A percentile compares a stretch with the other conserved stretches of the same genome.
phyloP scores from a whole-genome alignment of 129 eudicot species.

The Chrysanthemum seticuspe region DNA sequence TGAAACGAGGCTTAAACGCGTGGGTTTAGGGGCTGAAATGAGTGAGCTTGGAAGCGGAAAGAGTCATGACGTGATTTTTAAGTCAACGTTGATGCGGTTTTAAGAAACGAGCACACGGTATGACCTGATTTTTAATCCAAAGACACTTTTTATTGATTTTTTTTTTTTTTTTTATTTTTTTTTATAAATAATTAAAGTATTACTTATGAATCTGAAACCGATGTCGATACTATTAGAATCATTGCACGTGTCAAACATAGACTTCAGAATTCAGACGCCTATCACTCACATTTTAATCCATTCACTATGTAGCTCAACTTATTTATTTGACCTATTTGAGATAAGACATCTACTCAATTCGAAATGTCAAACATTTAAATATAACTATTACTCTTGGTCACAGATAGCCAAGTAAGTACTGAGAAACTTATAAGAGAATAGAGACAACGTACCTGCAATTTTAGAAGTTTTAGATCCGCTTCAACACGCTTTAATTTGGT shows the following conservation, averaged over 20 bases:
- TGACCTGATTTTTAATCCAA: too few relatives aligned
- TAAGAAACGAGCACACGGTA: too few relatives aligned
- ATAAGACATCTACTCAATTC: background rate
- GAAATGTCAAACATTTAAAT: background rate
- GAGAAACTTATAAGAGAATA: background rate
- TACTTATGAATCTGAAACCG: too few relatives aligned
- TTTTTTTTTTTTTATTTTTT: too few relatives aligned
- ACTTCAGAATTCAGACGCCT: background rate
- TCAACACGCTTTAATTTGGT: constrained; percentile 60
- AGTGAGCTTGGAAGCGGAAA: too few relatives aligned
- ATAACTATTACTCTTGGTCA: constrained; percentile 7
- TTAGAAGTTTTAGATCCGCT: constrained; percentile 80
- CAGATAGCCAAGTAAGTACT: background rate
- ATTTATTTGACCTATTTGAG: background rate
- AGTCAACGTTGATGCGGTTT: too few relatives aligned
- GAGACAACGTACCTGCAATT: constrained; percentile 60
- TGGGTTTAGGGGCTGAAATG: too few relatives aligned
- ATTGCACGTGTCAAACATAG: background rate
- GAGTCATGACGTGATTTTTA: too few relatives aligned
- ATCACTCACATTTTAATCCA: background rate
- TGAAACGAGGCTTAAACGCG: too few relatives aligned
- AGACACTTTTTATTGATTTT: too few relatives aligned
- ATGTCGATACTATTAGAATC: too few relatives aligned
- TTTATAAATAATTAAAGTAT: too few relatives aligned
- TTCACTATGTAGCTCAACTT: background rate